Evolutionary conservation across 164 flowering plant species (phyloP), one percentile per base, ranked within the genome.

Genomic region (Magnolia sinica): DNA sequence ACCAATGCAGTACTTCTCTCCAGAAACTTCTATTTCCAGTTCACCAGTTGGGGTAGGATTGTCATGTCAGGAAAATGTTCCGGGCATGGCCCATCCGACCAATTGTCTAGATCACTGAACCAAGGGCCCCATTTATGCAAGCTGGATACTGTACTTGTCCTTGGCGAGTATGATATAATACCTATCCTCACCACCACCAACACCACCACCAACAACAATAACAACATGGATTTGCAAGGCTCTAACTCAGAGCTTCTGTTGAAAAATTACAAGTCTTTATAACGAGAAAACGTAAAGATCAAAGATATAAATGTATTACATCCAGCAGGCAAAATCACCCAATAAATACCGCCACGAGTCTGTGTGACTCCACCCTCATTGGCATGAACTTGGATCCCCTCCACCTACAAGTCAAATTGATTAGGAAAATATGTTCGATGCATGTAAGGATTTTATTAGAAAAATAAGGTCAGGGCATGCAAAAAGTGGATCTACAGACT

Each of bases 291-390:
- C 45, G 52, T 4, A 78, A 64, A 74, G 45, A 23, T 9, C 11
- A 50, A 64, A 64, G 65, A 55, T 50, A 63, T 11, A 61, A 79
- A 65, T 18, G 24, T 8, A 78, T 83, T 95, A 95, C 98, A 95
- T 87, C 99, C 99, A 73, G 99, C 99, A 37, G 99, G 99, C 82
- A 95, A 87, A 85, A 95, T 95, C 76, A 93, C 66, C 92, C 98
- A 92, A 81, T 93, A 95, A 67, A 86, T 77, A 58, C 99, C 99
- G 55, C 99, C 99, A 64, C 98, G 97, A 37, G 99, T 95, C 78
- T 83, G 88, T 68, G 98, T 95, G 24, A 84, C 85, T 22, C 99
- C 98, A 76, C 98, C 99, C 82, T 95, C 99, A 87, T 95, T 85
- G 75, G 94, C 99, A 83, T 91, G 93, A 85, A 95, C 98, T 78